Evolutionary conservation across 768 basidiomycete species (phyloP).

Genomic region (Rickenella mellea): DNA sequence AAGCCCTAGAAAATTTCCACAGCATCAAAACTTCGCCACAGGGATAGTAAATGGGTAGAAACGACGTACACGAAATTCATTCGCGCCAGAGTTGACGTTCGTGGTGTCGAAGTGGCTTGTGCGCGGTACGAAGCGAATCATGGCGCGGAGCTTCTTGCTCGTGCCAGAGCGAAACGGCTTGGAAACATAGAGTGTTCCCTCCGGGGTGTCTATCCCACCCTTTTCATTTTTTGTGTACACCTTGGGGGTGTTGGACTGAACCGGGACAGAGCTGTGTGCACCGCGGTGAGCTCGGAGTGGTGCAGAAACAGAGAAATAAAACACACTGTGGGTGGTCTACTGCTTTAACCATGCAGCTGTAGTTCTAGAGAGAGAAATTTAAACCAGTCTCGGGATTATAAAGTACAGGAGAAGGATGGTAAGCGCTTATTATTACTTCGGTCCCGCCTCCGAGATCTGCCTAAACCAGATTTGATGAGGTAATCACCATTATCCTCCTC

Average conservation of each 20-base stretch:
- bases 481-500: too few relatives aligned
- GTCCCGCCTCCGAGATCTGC: too few relatives aligned
- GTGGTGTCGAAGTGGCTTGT: conserved; percentile 77
- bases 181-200: conserved; percentile 66
- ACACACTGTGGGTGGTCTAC: too few relatives aligned
- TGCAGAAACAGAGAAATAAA: conserved; percentile 14
- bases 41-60: background rate
- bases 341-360: too few relatives aligned
- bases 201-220: conserved; percentile 36
- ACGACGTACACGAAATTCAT: conserved; percentile 71
- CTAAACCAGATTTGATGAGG: too few relatives aligned
- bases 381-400: too few relatives aligned
- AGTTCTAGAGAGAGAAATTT: too few relatives aligned
- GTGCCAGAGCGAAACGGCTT: conserved; percentile 65
- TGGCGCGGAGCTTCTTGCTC: conserved; percentile 70
- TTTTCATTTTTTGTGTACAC: conserved; percentile 6
- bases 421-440: too few relatives aligned
- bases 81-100: conserved; percentile 62
- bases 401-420: too few relatives aligned
- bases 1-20: conserved; percentile 73
- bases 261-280: too few relatives aligned
- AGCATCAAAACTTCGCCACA: background rate
- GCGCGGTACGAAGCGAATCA: conserved; percentile 81
- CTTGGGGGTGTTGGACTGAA: too few relatives aligned
- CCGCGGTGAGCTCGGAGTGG: conserved; percentile 12